These are phyloP conservation scores for Trifolium dubium DNA, from an alignment of 306 rosid species.

Conservation along the genomic window DNA sequence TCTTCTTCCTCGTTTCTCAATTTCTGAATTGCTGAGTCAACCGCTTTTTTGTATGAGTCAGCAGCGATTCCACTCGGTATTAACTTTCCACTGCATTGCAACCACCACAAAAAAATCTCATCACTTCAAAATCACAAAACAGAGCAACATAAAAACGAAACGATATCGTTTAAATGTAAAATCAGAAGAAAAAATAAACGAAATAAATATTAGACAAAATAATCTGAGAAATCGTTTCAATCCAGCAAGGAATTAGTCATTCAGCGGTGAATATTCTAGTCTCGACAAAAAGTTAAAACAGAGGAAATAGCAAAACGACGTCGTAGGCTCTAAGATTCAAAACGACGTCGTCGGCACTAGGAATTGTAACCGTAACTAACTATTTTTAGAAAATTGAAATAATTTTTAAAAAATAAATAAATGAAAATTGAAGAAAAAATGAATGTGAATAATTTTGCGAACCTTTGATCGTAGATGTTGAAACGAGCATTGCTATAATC, in stretches of 20 bases:
- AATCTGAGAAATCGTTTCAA: too few relatives aligned
- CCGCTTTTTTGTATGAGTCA: constrained; percentile 86
- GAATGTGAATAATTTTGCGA: background rate
- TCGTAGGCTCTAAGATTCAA: background rate
- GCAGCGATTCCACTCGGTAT: constrained; percentile 86
- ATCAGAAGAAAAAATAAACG: background rate
- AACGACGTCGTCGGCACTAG: background rate
- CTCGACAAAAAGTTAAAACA: background rate
- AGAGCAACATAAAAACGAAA: background rate
- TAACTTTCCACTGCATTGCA: constrained; percentile 77
- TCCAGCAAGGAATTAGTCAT: too few relatives aligned
- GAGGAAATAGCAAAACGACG: background rate
- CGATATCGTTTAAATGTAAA: constrained; percentile 5
- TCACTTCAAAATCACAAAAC: constrained; percentile 1
- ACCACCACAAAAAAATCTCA: constrained; percentile 13
- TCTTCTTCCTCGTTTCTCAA: constrained; percentile 63
- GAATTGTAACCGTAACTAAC: background rate
- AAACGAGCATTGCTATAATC: constrained; percentile 93
- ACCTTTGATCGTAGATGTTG: constrained; percentile 93
- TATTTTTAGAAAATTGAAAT: background rate
- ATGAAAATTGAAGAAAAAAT: constrained; percentile 18
- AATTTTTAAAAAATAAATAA: too few relatives aligned
- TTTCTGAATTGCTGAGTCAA: constrained; percentile 80
- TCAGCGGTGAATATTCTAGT: too few relatives aligned
- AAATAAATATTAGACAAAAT: background rate